These are phyloP conservation scores for Silene coronaria DNA, from an alignment of 179 eudicot genomes.

Conservation along the genomic window DNA sequence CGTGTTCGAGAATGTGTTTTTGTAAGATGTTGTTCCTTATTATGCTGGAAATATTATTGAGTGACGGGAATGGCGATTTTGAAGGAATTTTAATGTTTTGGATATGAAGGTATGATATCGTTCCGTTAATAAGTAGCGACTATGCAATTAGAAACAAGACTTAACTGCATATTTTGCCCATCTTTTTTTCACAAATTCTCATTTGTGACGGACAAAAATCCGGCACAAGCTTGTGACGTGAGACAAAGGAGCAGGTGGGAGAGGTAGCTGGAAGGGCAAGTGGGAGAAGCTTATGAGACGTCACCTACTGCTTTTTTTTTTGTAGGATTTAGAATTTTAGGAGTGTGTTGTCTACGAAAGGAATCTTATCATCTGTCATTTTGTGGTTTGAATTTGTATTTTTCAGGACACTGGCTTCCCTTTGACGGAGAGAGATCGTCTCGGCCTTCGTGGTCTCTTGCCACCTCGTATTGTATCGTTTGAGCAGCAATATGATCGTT, in stretches of 20 bases:
- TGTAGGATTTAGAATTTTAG: no score
- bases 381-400: constrained; percentile 2
- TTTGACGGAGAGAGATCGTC: constrained; percentile 90
- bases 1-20: not conserved
- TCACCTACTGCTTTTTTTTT: no score
- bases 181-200: no score
- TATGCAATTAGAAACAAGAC: no score
- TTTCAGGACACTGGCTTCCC: constrained; percentile 93
- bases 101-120: not conserved
- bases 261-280: no score
- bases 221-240: no score
- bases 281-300: no score
- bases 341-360: not conserved
- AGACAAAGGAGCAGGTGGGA: no score
- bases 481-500: constrained; percentile 92
- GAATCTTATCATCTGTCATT: not conserved
- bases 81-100: not conserved
- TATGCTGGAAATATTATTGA: not conserved
- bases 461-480: constrained; percentile 92
- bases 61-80: not conserved
- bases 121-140: no score
- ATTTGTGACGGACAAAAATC: no score
- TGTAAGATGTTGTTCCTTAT: not conserved
- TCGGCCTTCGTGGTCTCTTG: constrained; percentile 93
- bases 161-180: no score